Evolutionary conservation across 305 asterid species (phyloP), one percentile per base, ranked within the genome.

Genomic region (Fraxinus angustifolia): DNA sequence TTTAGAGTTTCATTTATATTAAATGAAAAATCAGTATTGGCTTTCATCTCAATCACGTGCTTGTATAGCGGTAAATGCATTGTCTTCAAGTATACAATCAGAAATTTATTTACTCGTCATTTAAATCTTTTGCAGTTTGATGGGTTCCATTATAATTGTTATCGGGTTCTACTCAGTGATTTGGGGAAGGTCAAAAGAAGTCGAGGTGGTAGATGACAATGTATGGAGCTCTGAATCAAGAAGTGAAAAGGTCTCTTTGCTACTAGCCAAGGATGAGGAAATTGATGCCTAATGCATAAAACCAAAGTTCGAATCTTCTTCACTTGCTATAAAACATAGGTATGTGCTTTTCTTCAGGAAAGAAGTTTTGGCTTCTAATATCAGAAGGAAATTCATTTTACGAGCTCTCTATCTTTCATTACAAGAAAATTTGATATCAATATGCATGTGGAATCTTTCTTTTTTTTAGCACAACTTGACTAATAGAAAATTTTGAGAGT

Each of bases 101-200:
- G 21, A 30, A 11, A 26, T 26, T 62, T 28, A 67, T 21, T 28
- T 26, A 30, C 40, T 70, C 48, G 30, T 42, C 31, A 26, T 76
- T 74, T 19, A 8, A 21, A 48, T 73, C 21, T 75, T 68, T 75
- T 82, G 87, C 87, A 93, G 97, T 79, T 75, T 93, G 84, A 10
- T 91, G 2, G 97, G 97, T 30, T 90, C 97, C 5, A 35, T 83
- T 56, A 73, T 91, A 5, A 89, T 91, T 31, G 89, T 91, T 71
- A 77, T 88, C 10, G 97, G 97, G 3, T 93, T 93, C 85, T 93
- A 93, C 78, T 82, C 81, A 7, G 94, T 93, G 53, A 76, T 93
- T 88, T 90, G 97, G 96, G 97, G 97, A 10, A 90, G 89, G 82
- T 86, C 91, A 38, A 87, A 87, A 81, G 97, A 92, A 86, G 84